Evolutionary conservation across 164 flowering plant genomes (phyloP), one percentile per base, ranked within the genome.

Genomic region (Amborella trichopoda): DNA sequence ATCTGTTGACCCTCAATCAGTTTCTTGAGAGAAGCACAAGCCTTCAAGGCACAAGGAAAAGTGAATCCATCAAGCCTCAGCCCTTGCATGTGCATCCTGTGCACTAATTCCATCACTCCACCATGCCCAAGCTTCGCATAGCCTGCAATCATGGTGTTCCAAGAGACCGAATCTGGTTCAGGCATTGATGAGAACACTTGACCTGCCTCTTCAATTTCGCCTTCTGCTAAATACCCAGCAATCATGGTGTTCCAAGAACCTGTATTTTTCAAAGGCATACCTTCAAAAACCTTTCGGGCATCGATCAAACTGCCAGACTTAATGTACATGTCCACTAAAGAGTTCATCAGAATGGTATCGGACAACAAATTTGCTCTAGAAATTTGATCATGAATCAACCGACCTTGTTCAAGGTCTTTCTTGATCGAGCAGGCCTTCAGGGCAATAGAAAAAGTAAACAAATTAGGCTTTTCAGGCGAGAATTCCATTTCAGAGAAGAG

Each of bases 61-160:
- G 68, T 59, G 51, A 64, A 64, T 17, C 42, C 52, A 41, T 64
- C 68, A 46, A 59, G 44, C 21, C 36, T 46, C 26, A 59, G 30
- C 21, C 44, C 46, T 30, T 40, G n/a, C 28, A 23, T 45, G 26
- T 64, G 68, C 68, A 64, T 64, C 25, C 9, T 39, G 8, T 9
- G 14, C 13, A 50, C 40, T 34, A 54, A 59, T 49, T 54, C 46
- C 21, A 59, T 24, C 28, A 62, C 46, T 34, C 22, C 13, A 19
- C 38, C 10, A 20, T 28, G 46, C 18, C 54, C 63, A 20, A 23
- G 28, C 17, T 10, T 3, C 3, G 54, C 43, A 18, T 53, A 54
- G 17, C 68, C 68, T 2, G 54, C 47, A 45, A 64, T 64, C 9
- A 64, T 37, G 20, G 53, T 64, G 49, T 64, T 64, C 68, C 68